A percentile compares a stretch with the other conserved stretches of the same genome.
Conservation (phyloP, 345 rosid genomes). For the Eutrema yunnanense region DNA sequence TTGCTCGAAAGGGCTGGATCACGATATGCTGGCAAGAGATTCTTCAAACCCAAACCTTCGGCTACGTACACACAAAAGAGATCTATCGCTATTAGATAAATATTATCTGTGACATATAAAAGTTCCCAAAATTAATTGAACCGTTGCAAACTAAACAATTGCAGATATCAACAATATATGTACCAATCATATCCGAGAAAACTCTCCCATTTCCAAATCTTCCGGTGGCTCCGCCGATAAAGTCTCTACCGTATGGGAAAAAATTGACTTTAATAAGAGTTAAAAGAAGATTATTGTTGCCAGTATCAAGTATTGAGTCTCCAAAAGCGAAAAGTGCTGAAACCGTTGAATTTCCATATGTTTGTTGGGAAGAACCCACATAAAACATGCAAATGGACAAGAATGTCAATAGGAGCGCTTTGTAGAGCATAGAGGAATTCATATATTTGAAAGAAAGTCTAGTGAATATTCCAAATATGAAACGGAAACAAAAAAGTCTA, state of each 20-base stretch:
- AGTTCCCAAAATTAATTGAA: not conserved
- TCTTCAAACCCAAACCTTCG: conserved; percentile 25
- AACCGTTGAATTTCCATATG: not conserved
- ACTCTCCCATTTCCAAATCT: conserved; percentile 59
- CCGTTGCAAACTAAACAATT: not conserved
- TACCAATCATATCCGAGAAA: conserved; percentile 51
- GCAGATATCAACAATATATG: not conserved
- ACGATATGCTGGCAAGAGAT: conserved; percentile 27
- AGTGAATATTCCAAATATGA: not conserved
- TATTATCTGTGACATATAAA: not conserved
- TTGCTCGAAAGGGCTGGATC: not conserved
- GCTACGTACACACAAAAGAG: conserved; percentile 1
- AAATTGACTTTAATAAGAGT: conserved; percentile 38
- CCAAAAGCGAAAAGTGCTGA: conserved; percentile 38
- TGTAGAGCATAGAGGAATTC: not conserved
- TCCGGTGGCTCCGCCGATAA: conserved; percentile 51
- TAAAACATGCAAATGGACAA: not conserved
- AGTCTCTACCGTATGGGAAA: conserved; percentile 54
- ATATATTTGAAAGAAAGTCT: not conserved
- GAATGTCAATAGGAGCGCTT: conserved; percentile 2
- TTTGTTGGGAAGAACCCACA: conserved; percentile 17
- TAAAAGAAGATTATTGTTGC: conserved; percentile 45
- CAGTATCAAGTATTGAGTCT: conserved; percentile 60
- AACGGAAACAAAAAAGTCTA: not conserved
- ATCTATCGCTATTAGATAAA: not conserved